A percentile compares a stretch with the other conserved stretches of the same genome.
Conservation (phyloP, 2,329 filamentous ascomycete species). For the Colletotrichum australisinense region DNA sequence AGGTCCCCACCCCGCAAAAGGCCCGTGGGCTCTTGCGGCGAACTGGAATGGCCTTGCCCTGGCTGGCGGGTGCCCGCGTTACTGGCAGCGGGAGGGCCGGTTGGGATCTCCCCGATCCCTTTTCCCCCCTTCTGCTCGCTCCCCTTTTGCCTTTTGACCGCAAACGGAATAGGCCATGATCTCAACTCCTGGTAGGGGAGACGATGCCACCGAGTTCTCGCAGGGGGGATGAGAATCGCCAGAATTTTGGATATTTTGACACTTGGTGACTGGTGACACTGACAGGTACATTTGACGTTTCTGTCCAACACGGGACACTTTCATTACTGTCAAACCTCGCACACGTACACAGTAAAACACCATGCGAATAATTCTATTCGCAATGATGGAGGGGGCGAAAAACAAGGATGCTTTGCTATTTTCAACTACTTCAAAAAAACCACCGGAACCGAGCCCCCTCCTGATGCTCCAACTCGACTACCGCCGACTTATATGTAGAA, state of each 20-base stretch:
- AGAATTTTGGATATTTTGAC: background rate
- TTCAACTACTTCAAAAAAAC: slow-evolving; percentile 16
- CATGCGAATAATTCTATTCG: background rate
- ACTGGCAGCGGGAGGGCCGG: slow-evolving; percentile 19
- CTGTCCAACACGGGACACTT: background rate
- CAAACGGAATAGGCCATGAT: slow-evolving; percentile 17
- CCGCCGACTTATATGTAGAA: slow-evolving; percentile 4
- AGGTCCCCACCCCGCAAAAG: slow-evolving; percentile 10
- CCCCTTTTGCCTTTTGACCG: background rate
- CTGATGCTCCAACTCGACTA: background rate
- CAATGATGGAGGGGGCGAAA: background rate
- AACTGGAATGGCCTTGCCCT: background rate
- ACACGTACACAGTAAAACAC: background rate
- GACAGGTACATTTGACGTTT: background rate
- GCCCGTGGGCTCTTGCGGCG: slow-evolving; percentile 7
- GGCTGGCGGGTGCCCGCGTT: background rate
- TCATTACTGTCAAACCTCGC: background rate
- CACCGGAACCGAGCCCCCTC: background rate
- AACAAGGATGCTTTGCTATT: slow-evolving; percentile 8
- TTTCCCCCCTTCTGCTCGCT: background rate
- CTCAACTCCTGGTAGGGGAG: background rate
- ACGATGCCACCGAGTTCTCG: background rate
- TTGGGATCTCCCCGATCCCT: slow-evolving; percentile 25
- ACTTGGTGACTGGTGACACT: background rate
- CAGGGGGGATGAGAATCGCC: background rate